These are phyloP conservation scores for Pythium aphanidermatum DNA, from an alignment of 352 stramenopile genomes.

Conservation along the genomic window DNA sequence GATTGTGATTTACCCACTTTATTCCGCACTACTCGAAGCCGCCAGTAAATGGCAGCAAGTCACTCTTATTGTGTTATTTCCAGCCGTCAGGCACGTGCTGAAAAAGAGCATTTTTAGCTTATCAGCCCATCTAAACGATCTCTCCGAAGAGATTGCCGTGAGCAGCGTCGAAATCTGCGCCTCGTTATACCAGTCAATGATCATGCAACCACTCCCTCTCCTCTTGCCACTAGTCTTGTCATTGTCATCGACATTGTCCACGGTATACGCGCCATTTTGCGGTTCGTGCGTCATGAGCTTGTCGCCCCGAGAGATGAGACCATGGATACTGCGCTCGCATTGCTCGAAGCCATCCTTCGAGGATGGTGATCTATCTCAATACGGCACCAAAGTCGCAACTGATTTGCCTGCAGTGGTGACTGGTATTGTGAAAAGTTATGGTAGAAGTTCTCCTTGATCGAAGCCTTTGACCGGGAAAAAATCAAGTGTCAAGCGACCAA, in stretches of 20 bases:
- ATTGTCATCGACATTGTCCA: conserved; percentile 7
- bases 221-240: not conserved
- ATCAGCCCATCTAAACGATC: not conserved
- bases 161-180: conserved; percentile 6
- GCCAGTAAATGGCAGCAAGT: not conserved
- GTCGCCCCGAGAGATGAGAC: not conserved
- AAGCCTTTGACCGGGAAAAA: no score
- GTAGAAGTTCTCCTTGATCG: no score
- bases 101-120: not conserved
- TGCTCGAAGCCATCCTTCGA: no score
- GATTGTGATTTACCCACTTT: conserved; percentile 13
- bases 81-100: conserved; percentile 3
- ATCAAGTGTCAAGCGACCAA: no score
- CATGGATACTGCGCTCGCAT: not conserved
- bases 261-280: not conserved
- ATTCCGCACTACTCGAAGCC: conserved; percentile 5
- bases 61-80: conserved; percentile 8
- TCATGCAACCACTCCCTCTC: conserved; percentile 5
- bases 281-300: not conserved
- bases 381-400: no score
- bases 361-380: no score
- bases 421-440: no score
- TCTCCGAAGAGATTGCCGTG: conserved; percentile 1
- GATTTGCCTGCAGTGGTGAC: not conserved
- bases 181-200: conserved; percentile 13